Evolutionary conservation across 2,329 filamentous ascomycete species (phyloP), one percentile per base, ranked within the genome.

Genomic region (Cladophialophora immunda): DNA sequence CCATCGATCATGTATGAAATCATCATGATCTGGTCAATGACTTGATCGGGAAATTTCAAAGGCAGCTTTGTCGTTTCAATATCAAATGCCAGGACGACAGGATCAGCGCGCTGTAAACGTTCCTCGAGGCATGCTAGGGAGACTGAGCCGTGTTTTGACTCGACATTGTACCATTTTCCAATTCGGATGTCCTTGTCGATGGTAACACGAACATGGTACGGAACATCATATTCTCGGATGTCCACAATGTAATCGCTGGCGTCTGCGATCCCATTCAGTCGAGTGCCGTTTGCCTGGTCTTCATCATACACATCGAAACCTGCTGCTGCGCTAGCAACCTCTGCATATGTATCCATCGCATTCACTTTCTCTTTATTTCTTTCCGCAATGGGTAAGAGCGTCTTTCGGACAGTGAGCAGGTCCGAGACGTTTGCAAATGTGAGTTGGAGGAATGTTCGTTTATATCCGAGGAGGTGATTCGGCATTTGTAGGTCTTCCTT

Each of bases 1-100:
- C 95, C 96, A 74, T 99, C 95, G 74, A 99, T 98, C 96, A 99
- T 99, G 83, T 99, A 99, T 34, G 96, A 99, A 78, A 99, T 94
- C 95, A 99, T 99, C 94, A 99, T 99, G 76, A 99, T 91, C 78
- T 97, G 94, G 80, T 99, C 95, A 70, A 97, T 90, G 3, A 93
- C 87, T 1, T 95, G 90, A 76, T 99, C 96, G 29, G 95, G 96
- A 73, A 99, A 99, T 78, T 99, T 99, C 62, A 99, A 84, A 1
- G 96, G 95, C 17, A 95, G 84, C 76, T 99, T 99, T 4, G 92
- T 94, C 2, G 95, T 99, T 80, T 99, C 95, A 75, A 99, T 99
- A 88, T 99, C 95, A 80, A 90, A 99, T n/a, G 95, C 95, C 86
- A 99, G 91, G 22, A 99, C 92, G n/a, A 98, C 92, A 0, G 95